Conservation (phyloP, 108 stramenopile genomes). For the Epipyxis sp. region DNA sequence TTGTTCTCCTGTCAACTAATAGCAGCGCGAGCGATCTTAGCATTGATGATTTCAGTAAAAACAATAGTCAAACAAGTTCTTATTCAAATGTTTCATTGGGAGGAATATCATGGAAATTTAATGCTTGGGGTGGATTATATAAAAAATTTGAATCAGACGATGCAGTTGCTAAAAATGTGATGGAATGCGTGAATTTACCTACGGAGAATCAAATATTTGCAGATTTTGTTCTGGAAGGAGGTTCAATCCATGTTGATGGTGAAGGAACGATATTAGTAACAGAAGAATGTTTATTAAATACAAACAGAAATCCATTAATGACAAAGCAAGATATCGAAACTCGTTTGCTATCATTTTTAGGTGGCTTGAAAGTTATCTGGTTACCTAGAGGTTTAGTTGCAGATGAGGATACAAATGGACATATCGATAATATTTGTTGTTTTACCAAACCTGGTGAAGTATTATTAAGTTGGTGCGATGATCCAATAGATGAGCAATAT, state of each 20-base stretch:
- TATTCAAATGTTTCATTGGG: too few relatives aligned
- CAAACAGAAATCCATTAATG: slow-evolving; percentile 64
- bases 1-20: slow-evolving; percentile 42
- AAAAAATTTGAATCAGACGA: slow-evolving; percentile 61
- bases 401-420: slow-evolving; percentile 73
- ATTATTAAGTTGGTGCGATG: slow-evolving; percentile 61
- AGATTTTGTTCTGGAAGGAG: slow-evolving; percentile 58
- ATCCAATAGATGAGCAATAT: slow-evolving; percentile 56
- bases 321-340: slow-evolving; percentile 57
- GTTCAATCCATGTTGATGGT: slow-evolving; percentile 71
- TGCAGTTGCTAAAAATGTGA: slow-evolving; percentile 51
- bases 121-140: slow-evolving; percentile 69
- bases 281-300: slow-evolving; percentile 66
- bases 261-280: slow-evolving; percentile 70
- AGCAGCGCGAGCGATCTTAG: too few relatives aligned
- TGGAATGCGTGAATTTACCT: slow-evolving; percentile 30
- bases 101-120: slow-evolving; percentile 71
- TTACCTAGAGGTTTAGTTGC: slow-evolving; percentile 57
- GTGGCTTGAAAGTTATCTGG: slow-evolving; percentile 62
- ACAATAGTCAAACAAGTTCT: not conserved
- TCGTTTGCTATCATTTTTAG: slow-evolving; percentile 45
- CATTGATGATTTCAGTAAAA: not conserved
- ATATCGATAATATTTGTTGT: slow-evolving; percentile 69
- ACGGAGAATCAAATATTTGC: slow-evolving; percentile 30
- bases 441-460: slow-evolving; percentile 66